Percentiles rank a stretch among this genome's conserved stretches.
Evolutionary conservation across 1,139 yeast genomes (phyloP).

Genomic region (Torulaspora globosa): DNA sequence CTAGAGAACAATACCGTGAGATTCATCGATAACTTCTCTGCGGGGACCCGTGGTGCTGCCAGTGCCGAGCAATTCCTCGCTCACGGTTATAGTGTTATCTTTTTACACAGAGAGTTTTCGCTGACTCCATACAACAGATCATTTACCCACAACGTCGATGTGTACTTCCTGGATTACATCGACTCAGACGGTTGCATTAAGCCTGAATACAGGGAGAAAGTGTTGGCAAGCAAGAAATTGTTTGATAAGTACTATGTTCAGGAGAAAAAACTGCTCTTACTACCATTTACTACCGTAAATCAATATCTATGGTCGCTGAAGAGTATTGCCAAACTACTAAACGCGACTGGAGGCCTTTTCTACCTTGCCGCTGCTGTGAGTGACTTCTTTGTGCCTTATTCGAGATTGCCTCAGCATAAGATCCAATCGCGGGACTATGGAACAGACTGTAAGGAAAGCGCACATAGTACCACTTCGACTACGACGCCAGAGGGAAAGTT

Average conservation of each 20-base stretch:
- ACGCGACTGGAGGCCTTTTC: slow-evolving; percentile 60
- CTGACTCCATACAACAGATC: slow-evolving; percentile 87
- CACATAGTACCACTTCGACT: slow-evolving; percentile 17
- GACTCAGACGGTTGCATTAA: slow-evolving; percentile 53
- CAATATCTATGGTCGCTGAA: slow-evolving; percentile 85
- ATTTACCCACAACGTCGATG: slow-evolving; percentile 71
- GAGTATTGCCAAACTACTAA: slow-evolving; percentile 57
- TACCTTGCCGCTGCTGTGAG: slow-evolving; percentile 97
- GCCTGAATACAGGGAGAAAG: slow-evolving; percentile 55
- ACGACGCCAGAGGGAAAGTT: slow-evolving; percentile 53
- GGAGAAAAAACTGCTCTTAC: slow-evolving; percentile 46
- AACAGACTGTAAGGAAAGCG: slow-evolving; percentile 4
- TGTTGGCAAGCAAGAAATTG: slow-evolving; percentile 62
- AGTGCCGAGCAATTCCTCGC: slow-evolving; percentile 88
- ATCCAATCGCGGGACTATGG: slow-evolving; percentile 71
- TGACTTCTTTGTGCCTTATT: slow-evolving; percentile 86
- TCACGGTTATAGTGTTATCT: slow-evolving; percentile 84
- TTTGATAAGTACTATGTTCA: slow-evolving; percentile 51
- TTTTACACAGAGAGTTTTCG: slow-evolving; percentile 87
- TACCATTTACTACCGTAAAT: slow-evolving; percentile 93
- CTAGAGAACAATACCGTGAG: slow-evolving; percentile 93
- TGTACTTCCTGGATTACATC: slow-evolving; percentile 80
- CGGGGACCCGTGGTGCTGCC: slow-evolving; percentile 97
- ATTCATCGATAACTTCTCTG: slow-evolving; percentile 93
- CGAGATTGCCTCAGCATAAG: slow-evolving; percentile 85